These are phyloP conservation scores for Panaeolus cyanescens DNA, from an alignment of 768 basidiomycete species.

Conservation along the genomic window DNA sequence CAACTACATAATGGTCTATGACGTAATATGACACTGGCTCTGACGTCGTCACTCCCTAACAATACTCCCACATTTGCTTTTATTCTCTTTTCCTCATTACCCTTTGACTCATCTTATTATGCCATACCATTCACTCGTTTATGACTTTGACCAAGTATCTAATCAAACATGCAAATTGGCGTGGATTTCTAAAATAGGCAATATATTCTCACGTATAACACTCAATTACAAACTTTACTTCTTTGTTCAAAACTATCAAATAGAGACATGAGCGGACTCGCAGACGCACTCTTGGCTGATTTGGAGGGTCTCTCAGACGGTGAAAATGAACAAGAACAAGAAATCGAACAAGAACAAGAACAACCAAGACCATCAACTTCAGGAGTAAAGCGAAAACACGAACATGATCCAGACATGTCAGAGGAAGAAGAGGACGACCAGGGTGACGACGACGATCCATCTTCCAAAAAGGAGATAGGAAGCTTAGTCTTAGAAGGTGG, in stretches of 20 bases:
- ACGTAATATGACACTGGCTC: slow-evolving; percentile 18
- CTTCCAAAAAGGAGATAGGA: slow-evolving; percentile 46
- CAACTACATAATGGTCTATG: not conserved
- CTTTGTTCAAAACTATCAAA: slow-evolving; percentile 5
- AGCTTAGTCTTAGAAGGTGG: slow-evolving; percentile 84
- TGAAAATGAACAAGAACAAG: slow-evolving; percentile 48
- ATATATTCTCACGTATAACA: slow-evolving; percentile 6
- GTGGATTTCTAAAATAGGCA: not conserved
- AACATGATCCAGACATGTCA: slow-evolving; percentile 41
- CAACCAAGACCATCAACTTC: slow-evolving; percentile 49
- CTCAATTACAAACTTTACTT: not conserved
- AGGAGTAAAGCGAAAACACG: slow-evolving; percentile 40
- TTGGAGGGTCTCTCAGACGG: slow-evolving; percentile 84
- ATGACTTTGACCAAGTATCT: not conserved
- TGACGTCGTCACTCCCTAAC: slow-evolving; percentile 7
- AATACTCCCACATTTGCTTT: not conserved
- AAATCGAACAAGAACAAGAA: slow-evolving; percentile 14
- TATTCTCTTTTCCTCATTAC: too few relatives aligned
- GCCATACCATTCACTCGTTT: not conserved
- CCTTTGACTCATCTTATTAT: not conserved
- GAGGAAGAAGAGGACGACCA: slow-evolving; percentile 54
- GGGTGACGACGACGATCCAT: slow-evolving; percentile 49
- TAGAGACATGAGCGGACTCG: slow-evolving; percentile 71
- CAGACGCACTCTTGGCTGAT: slow-evolving; percentile 91
- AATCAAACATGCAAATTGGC: too few relatives aligned